Base-by-base conservation (phyloP, 768 basidiomycete genomes). In the Lactarius indigo region DNA sequence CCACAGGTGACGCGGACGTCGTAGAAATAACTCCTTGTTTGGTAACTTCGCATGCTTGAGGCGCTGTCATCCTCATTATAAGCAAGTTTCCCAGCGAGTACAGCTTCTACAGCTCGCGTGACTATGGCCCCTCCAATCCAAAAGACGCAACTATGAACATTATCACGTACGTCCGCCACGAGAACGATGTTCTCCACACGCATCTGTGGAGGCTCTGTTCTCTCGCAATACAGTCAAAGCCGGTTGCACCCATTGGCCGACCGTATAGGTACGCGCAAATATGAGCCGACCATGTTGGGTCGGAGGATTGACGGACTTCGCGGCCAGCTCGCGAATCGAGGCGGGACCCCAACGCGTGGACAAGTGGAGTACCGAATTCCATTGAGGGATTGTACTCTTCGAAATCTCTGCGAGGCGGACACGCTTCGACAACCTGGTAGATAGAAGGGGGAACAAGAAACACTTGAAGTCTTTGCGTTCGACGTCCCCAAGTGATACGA, bases 311-410 rank as follows among this genome's bases (percentile, higher is more conserved):
- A 61, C n/a, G 6, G 41, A 31, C 23, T 18, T 33, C 23, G 65
- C 9, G 5, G 64, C 59, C 13, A 68, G 37, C 20, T 55, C 30
- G 72, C 65, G 78, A 72, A 69, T 73, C 47, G 59, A 66, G 35
- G 67, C 74, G 68, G 65, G 74, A 60, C 62, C 75, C 77, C 33
- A 80, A 55, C n/a, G 77, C 69, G 72, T 64, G 10, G 73, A 69
- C 50, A 72, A 20, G 42, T 71, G 60, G 28, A 75, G 65, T n/a
- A 75, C 68, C 23, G 73, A 72, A 8, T 68, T 65, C 71, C 76
- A 75, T 30, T 71, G 61, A 67, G 26, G 59, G 61, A 18, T 41
- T 50, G 8, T 28, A 28, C 26, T 47, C 57, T 15, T 67, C 61
- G 23, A 63, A 63, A 28, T 63, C 55, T 28, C 66, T 63, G 50